phyloP scores from a whole-genome alignment of 768 basidiomycete species.

The Trametes cinnabarina region DNA sequence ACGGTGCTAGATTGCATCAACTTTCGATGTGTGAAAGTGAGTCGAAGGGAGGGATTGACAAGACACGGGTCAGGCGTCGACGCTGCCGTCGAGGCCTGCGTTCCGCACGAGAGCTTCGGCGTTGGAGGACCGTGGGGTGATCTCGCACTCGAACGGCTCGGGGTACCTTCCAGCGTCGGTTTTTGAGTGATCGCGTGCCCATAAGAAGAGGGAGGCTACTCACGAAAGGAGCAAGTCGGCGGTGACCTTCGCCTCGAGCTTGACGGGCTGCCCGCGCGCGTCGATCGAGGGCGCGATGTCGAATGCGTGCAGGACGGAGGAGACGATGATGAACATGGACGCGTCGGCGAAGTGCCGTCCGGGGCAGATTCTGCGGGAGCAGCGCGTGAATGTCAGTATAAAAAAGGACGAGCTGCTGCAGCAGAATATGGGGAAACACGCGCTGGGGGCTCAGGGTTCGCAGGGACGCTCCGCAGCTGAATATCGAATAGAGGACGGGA shows the following conservation, averaged over 20 bases:
- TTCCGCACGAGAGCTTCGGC: neutral
- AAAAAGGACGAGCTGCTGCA: no score
- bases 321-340: conserved; percentile 12
- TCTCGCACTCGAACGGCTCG: conserved; percentile 2
- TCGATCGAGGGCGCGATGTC: conserved; percentile 3
- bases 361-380: conserved; percentile 14
- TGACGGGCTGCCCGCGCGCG: conserved; percentile 39
- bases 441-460: no score
- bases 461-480: no score
- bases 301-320: conserved; percentile 12
- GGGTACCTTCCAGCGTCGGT: neutral
- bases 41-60: no score
- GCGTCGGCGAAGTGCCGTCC: conserved; percentile 11
- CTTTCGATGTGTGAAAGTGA: no score
- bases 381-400: no score
- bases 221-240: conserved; percentile 48
- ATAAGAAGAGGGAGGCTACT: neutral
- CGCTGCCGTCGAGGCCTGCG: neutral
- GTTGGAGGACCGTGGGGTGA: conserved; percentile 4
- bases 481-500: neutral
- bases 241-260: conserved; percentile 36
- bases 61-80: neutral
- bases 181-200: neutral
- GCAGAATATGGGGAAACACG: no score
- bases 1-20: no score